A percentile compares a stretch with the other conserved stretches of the same genome.
Evolutionary conservation across 2,329 filamentous ascomycete species (phyloP).

Genomic region (Botrytis elliptica): DNA sequence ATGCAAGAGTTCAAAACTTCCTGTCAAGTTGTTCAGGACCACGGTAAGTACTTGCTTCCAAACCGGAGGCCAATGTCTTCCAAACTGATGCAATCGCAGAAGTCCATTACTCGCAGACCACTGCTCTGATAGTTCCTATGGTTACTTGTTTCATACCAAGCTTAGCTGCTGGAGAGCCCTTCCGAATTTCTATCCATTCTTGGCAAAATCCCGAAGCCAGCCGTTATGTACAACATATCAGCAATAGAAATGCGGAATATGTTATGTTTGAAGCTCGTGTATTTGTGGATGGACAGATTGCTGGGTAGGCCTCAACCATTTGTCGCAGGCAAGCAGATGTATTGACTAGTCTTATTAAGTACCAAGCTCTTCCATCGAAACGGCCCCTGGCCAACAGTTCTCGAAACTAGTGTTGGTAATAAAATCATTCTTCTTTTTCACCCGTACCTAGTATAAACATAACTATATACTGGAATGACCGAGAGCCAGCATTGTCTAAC

Average conservation of each 20-base stretch:
- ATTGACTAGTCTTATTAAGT: conserved; percentile 30
- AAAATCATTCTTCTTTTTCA: conserved; percentile 16
- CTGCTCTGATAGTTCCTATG: conserved; percentile 50
- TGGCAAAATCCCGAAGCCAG: conserved; percentile 65
- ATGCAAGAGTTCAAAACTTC: conserved; percentile 79
- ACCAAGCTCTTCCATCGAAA: conserved; percentile 52
- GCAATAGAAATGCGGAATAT: conserved; percentile 52
- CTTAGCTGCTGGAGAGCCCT: conserved; percentile 55
- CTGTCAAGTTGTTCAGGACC: conserved; percentile 64
- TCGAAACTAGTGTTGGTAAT: conserved; percentile 46
- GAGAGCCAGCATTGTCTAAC: conserved; percentile 13
- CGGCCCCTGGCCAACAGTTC: conserved; percentile 50
- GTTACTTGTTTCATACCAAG: conserved; percentile 72
- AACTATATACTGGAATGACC: background rate
- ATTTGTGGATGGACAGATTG: conserved; percentile 64
- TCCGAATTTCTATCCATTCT: conserved; percentile 72
- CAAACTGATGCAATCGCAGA: background rate
- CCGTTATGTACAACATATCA: conserved; percentile 54
- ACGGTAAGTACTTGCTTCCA: conserved; percentile 36
- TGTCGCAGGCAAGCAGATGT: background rate
- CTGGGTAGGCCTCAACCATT: conserved; percentile 49
- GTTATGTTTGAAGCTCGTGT: conserved; percentile 65
- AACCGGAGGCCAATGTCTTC: background rate
- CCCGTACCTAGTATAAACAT: background rate
- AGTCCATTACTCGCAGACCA: background rate